phyloP scores from a whole-genome alignment of 2,329 filamentous ascomycete species.

The Penicillium sp. region DNA sequence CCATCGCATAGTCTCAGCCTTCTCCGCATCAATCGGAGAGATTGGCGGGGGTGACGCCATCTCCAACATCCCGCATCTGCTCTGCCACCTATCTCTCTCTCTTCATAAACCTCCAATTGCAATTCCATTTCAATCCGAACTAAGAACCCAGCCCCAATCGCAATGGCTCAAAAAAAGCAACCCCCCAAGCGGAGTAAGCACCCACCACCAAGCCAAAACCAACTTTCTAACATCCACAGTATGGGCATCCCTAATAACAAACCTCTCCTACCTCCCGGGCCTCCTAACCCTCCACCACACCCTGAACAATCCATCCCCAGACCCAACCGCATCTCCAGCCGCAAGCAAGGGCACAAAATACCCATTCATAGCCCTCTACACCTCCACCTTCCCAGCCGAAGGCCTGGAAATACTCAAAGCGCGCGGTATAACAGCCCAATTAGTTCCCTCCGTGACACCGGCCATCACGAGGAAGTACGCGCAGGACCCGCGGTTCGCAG shows the following conservation, averaged over 20 bases:
- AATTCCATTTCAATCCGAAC: neutral
- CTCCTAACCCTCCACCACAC: constrained; percentile 76
- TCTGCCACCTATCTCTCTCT: neutral
- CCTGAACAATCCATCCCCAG: constrained; percentile 54
- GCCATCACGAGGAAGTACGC: constrained; percentile 64
- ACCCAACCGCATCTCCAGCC: neutral
- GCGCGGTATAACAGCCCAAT: constrained; percentile 68
- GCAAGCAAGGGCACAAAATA: constrained; percentile 57
- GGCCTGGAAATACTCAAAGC: constrained; percentile 66
- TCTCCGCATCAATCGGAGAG: too few relatives aligned
- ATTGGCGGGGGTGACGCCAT: too few relatives aligned
- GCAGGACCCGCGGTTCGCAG: constrained; percentile 77
- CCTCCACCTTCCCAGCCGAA: constrained; percentile 66
- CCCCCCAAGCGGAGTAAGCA: constrained; percentile 9
- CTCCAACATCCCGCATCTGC: too few relatives aligned
- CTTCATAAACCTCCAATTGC: neutral
- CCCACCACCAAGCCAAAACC: neutral
- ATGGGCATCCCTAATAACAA: constrained; percentile 82
- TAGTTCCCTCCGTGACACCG: constrained; percentile 72
- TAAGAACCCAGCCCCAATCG: neutral
- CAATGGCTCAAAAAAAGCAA: neutral
- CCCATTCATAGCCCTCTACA: constrained; percentile 77
- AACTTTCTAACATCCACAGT: constrained; percentile 50
- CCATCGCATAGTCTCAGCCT: too few relatives aligned
- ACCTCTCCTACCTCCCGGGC: constrained; percentile 74